Percentiles rank a stretch among this genome's conserved stretches.
phyloP scores from a whole-genome alignment of 1,284 basidiomycete genomes.

The Hemileia vastatrix region DNA sequence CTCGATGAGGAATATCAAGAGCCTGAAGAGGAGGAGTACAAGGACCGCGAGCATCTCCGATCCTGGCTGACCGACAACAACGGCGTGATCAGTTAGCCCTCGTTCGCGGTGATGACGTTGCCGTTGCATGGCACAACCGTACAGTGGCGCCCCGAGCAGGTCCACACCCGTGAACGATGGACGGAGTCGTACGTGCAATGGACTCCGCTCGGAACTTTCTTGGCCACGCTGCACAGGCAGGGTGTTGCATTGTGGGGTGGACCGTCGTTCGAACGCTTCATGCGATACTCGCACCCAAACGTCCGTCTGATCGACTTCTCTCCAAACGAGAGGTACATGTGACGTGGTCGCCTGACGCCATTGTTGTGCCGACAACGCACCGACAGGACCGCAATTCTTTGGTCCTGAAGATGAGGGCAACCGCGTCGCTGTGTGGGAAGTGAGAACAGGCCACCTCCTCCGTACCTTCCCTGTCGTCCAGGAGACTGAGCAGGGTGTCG shows the following conservation, averaged over 20 bases:
- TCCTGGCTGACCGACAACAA: slow-evolving; percentile 84
- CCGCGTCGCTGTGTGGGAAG: slow-evolving; percentile 94
- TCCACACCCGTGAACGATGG: slow-evolving; percentile 84
- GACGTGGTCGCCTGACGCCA: slow-evolving; percentile 94
- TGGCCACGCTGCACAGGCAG: slow-evolving; percentile 86
- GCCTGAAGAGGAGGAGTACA: slow-evolving; percentile 67
- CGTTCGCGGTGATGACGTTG: slow-evolving; percentile 81
- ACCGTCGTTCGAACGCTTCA: slow-evolving; percentile 70
- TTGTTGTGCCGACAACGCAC: too few species aligned
- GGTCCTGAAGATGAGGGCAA: slow-evolving; percentile 92
- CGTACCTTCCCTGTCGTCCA: slow-evolving; percentile 76
- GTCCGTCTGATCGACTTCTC: slow-evolving; percentile 97
- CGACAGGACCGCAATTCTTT: slow-evolving; percentile 77
- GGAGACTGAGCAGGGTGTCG: too few species aligned
- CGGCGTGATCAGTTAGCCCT: slow-evolving; percentile 94
- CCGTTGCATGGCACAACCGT: slow-evolving; percentile 88
- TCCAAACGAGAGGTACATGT: slow-evolving; percentile 94
- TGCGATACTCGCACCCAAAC: slow-evolving; percentile 87
- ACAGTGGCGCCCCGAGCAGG: slow-evolving; percentile 45
- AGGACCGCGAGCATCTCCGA: slow-evolving; percentile 72
- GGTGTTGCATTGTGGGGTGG: slow-evolving; percentile 96
- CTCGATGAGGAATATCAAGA: slow-evolving; percentile 77
- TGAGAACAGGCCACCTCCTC: slow-evolving; percentile 81
- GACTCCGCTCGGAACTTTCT: slow-evolving; percentile 89
- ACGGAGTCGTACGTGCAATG: slow-evolving; percentile 95